Conservation (phyloP, 805 yeast species). For the Scheffersomyces ergatensis region DNA sequence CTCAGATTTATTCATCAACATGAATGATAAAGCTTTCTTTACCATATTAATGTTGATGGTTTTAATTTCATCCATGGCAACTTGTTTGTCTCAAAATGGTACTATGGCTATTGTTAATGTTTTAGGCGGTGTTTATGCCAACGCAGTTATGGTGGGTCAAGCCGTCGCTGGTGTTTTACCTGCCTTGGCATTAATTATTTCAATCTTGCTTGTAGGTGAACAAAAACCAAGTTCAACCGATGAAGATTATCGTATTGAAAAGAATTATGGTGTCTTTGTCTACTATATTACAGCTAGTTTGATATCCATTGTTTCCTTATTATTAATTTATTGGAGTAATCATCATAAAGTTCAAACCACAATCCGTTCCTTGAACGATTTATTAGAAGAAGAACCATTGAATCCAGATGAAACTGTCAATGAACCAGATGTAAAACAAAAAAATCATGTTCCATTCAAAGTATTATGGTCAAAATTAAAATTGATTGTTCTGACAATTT, state of each 20-base stretch:
- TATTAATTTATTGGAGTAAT: conserved; percentile 34
- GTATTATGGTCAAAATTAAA: conserved; percentile 62
- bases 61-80: conserved; percentile 65
- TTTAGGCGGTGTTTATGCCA: conserved; percentile 74
- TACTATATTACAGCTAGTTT: conserved; percentile 54
- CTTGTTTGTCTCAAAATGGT: conserved; percentile 86
- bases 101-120: conserved; percentile 82
- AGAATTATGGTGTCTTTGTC: conserved; percentile 38
- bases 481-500: conserved; percentile 65
- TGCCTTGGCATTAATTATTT: conserved; percentile 60
- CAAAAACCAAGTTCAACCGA: conserved; percentile 9
- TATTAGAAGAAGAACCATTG: conserved; percentile 9
- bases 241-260: conserved; percentile 23
- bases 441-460: conserved; percentile 53
- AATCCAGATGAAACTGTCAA: conserved; percentile 2
- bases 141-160: conserved; percentile 92
- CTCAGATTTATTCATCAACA: conserved; percentile 26
- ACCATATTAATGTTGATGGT: conserved; percentile 60
- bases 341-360: conserved; percentile 20
- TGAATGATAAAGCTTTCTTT: conserved; percentile 46
- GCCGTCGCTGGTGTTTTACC: conserved; percentile 94
- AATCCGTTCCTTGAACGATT: conserved; percentile 15
- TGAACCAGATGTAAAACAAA: conserved; percentile 15
- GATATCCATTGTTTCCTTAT: conserved; percentile 42
- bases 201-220: conserved; percentile 45